phyloP scores from a whole-genome alignment of 306 rosid species.

The Cicer pinnatifidum region DNA sequence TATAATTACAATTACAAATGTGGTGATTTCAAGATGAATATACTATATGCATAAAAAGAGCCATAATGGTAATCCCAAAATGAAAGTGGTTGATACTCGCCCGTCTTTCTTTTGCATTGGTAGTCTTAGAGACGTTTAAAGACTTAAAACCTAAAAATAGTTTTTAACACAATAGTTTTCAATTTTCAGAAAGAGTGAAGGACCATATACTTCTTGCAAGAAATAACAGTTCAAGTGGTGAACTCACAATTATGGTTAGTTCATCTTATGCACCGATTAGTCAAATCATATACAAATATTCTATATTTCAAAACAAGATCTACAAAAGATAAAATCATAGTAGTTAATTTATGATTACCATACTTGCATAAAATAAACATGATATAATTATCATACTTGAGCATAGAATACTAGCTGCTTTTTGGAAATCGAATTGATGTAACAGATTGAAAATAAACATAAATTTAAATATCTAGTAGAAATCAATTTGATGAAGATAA shows the following conservation, averaged over 20 bases:
- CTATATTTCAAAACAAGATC: constrained; percentile 87
- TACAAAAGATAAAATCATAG: constrained; percentile 40
- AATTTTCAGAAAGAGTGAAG: neutral
- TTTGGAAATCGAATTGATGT: neutral
- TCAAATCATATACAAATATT: constrained; percentile 81
- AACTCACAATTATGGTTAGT: constrained; percentile 84
- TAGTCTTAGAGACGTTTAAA: no score
- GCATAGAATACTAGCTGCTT: neutral
- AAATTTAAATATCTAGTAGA: constrained; percentile 1
- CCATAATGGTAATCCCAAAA: no score
- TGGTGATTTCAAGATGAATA: no score
- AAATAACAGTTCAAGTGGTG: constrained; percentile 18
- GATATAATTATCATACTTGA: constrained; percentile 26
- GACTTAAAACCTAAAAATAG: constrained; percentile 58
- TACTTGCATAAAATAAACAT: neutral
- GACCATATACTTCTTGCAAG: constrained; percentile 15
- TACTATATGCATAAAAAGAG: no score
- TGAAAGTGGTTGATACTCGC: no score
- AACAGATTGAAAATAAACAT: constrained; percentile 8
- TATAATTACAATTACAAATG: no score
- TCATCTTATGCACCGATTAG: constrained; percentile 82
- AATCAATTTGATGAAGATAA: neutral
- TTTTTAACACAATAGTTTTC: neutral
- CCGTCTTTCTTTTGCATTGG: no score
- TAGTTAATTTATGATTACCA: no score